phyloP scores from a whole-genome alignment of 23 red algal species.

The Porphyridium purpureum region DNA sequence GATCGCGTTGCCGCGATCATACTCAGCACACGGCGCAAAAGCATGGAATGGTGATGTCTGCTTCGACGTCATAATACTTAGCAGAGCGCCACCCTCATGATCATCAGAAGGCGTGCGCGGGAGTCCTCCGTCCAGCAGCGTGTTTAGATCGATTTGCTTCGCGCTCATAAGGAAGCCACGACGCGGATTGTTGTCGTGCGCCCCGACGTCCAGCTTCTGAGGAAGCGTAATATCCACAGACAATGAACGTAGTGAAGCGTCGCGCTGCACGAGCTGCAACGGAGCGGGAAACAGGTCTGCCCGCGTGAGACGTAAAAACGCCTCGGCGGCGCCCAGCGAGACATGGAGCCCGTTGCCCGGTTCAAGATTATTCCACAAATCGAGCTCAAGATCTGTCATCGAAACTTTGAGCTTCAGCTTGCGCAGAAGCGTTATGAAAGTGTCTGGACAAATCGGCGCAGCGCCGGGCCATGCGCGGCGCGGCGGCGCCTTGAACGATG shows the following conservation, averaged over 20 bases:
- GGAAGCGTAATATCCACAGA: constrained; percentile 13
- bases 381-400: constrained; percentile 32
- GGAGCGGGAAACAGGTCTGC: neutral
- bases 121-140: constrained; percentile 2
- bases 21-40: constrained; percentile 32
- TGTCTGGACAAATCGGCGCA: neutral
- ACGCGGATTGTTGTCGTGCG: constrained; percentile 21
- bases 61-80: constrained; percentile 36
- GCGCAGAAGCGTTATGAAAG: constrained; percentile 10
- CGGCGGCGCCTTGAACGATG: constrained; percentile 16
- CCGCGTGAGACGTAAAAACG: constrained; percentile 3
- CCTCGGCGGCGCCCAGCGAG: constrained; percentile 8
- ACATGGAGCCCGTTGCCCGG: constrained; percentile 44
- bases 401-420: constrained; percentile 15
- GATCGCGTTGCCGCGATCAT: constrained; percentile 38
- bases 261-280: neutral
- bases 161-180: constrained; percentile 23
- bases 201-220: constrained; percentile 40
- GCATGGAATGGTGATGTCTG: constrained; percentile 54
- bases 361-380: constrained; percentile 66
- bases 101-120: neutral
- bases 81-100: neutral
- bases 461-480: constrained; percentile 1
- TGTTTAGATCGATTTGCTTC: constrained; percentile 7
- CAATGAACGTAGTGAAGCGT: neutral